phyloP scores from a whole-genome alignment of 306 rosid genomes.

The Quercus engelmannii region DNA sequence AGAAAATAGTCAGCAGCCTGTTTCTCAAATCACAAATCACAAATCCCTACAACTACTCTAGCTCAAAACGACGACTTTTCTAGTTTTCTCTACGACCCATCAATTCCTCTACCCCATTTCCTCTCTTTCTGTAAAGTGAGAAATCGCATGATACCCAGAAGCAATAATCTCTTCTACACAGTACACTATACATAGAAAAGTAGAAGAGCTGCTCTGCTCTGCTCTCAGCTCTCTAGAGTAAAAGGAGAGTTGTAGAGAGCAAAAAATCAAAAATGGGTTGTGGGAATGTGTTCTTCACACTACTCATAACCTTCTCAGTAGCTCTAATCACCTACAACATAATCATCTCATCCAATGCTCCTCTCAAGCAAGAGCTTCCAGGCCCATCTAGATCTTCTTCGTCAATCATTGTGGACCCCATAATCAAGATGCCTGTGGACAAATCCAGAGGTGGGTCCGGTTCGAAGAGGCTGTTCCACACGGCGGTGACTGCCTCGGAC shows the following conservation, averaged over 20 bases:
- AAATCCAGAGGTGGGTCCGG: conserved; percentile 24
- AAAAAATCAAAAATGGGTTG: conserved; percentile 60
- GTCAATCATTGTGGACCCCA: conserved; percentile 56
- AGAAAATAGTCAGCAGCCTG: too few species aligned
- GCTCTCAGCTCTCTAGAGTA: not conserved
- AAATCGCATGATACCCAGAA: too few species aligned
- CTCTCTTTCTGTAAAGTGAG: too few species aligned
- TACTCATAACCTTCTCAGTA: conserved; percentile 72
- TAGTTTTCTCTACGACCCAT: too few species aligned
- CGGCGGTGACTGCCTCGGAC: conserved; percentile 94
- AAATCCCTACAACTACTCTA: too few species aligned
- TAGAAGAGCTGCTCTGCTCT: too few species aligned
- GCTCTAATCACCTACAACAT: conserved; percentile 94
- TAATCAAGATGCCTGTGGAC: conserved; percentile 81
- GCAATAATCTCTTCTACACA: too few species aligned
- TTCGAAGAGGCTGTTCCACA: conserved; percentile 72
- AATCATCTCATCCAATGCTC: conserved; percentile 77
- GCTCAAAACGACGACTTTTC: too few species aligned
- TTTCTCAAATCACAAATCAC: too few species aligned
- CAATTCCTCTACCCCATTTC: too few species aligned
- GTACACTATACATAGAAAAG: too few species aligned
- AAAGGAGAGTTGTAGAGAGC: not conserved
- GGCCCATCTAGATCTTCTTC: conserved; percentile 59
- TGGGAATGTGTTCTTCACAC: conserved; percentile 76
- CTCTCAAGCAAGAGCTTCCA: conserved; percentile 81